Base-by-base conservation (phyloP, 2,329 filamentous ascomycete species). In the Ophiosphaerella korrae region DNA sequence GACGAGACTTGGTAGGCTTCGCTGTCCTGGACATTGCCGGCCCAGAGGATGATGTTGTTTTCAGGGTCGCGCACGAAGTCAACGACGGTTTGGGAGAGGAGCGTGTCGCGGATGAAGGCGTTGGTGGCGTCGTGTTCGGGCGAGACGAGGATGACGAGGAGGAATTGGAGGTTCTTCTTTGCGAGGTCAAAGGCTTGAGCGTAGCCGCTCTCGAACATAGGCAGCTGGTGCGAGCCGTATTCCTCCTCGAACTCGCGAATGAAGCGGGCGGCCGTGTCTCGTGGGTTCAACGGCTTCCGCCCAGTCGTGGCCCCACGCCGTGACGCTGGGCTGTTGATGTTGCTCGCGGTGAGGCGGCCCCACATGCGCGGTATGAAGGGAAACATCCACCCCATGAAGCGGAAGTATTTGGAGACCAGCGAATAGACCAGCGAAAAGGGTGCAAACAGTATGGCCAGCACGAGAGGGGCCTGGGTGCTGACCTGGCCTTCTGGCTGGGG, bases 161-260 rank as follows among this genome's bases (percentile, higher is more conserved):
- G 79, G 69, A 95, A 96, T 70, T 95, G 95, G 48, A 97, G 82
- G 32, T 97, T 91, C 61, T 86, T 87, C 78, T 97, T 97, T 5
- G 93, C 92, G 33, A 88, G 77, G 68, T 99, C 94, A 55, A 96
- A 85, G 0, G 92, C 92, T 74, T 96, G 89, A 5, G 95, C 92
- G 68, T 97, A 94, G 4, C 93, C 92, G 44, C 88, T 89, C 68
- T 97, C 92, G 60, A 88, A 86, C 72, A 95, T 96, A 0, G 88
- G 87, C 4, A 97, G 75, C 4, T 79, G 80, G 42, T 86, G 84
- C 14, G 80, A 76, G 0, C 91, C 92, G 67, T 97, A 94, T 64
- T 96, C 90, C 74, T 99, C 94, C 65, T 96, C 92, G 60, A 99
- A 96, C 64, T 97, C 92, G 7, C 93, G 85, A 66, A 90, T 89